These are phyloP conservation scores for Claviceps sp. DNA, from an alignment of 2,329 filamentous ascomycete genomes.

Conservation along the genomic window DNA sequence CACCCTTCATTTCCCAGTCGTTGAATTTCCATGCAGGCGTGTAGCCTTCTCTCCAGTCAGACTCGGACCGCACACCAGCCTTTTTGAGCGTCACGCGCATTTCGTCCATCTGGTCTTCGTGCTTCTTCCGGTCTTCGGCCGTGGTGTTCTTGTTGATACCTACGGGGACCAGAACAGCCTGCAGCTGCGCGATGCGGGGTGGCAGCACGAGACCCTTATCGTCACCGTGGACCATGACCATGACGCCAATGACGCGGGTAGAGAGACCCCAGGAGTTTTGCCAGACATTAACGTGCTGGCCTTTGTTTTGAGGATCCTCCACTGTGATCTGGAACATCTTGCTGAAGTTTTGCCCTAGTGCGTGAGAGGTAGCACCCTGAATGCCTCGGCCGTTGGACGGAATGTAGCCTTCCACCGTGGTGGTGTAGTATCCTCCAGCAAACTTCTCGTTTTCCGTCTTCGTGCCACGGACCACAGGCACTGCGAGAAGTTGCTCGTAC, in stretches of 20 bases:
- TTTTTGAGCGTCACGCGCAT: slow-evolving; percentile 57
- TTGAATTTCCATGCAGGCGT: slow-evolving; percentile 97
- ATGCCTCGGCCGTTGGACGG: slow-evolving; percentile 92
- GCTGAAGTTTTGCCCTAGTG: slow-evolving; percentile 92
- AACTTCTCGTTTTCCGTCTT: slow-evolving; percentile 99
- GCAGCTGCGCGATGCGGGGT: slow-evolving; percentile 74
- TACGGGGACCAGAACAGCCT: slow-evolving; percentile 80
- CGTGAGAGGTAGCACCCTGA: slow-evolving; percentile 90
- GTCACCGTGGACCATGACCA: slow-evolving; percentile 97
- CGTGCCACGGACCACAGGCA: slow-evolving; percentile 81
- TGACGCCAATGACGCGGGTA: slow-evolving; percentile 92
- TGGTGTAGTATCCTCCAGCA: slow-evolving; percentile 90
- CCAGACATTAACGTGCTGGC: slow-evolving; percentile 77
- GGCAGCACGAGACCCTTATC: slow-evolving; percentile 91
- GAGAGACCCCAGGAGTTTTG: slow-evolving; percentile 99
- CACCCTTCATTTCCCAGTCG: slow-evolving; percentile 94
- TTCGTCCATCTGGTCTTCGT: slow-evolving; percentile 62
- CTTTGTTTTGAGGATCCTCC: slow-evolving; percentile 76
- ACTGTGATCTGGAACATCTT: slow-evolving; percentile 99
- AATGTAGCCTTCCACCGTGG: slow-evolving; percentile 94
- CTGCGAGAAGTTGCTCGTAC: slow-evolving; percentile 86
- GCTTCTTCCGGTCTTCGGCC: slow-evolving; percentile 62
- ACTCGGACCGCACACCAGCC: slow-evolving; percentile 63
- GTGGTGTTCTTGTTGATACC: slow-evolving; percentile 82
- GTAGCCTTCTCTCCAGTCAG: slow-evolving; percentile 82